Evolutionary conservation across 441 rosid genomes (phyloP).

Genomic region (Viola pubescens): DNA sequence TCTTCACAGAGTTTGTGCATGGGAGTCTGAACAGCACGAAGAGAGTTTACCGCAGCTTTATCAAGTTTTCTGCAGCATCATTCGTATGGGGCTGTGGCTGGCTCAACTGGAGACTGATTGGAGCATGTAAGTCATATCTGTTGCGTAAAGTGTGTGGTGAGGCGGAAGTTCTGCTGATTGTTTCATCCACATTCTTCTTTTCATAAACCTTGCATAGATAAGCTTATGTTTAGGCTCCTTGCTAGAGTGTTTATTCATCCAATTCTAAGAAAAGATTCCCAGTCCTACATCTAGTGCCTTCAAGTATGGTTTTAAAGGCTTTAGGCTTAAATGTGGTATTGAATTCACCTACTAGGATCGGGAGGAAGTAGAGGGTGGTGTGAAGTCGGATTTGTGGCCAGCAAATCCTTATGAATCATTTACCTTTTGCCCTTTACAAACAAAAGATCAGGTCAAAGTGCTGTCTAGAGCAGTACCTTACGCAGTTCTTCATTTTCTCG

Average conservation of each 20-base stretch:
- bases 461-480: constrained; percentile 41
- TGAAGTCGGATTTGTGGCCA: too few species aligned
- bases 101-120: constrained; percentile 50
- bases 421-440: too few species aligned
- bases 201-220: constrained; percentile 38
- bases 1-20: neutral
- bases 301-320: too few species aligned
- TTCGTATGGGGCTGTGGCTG: constrained; percentile 49
- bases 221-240: constrained; percentile 11
- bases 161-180: constrained; percentile 23
- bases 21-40: constrained; percentile 1
- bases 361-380: too few species aligned
- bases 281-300: neutral
- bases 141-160: constrained; percentile 25
- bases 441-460: too few species aligned
- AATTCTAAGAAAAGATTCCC: neutral
- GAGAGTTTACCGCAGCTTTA: constrained; percentile 42
- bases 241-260: constrained; percentile 1
- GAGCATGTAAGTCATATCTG: constrained; percentile 32
- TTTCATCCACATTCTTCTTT: constrained; percentile 28
- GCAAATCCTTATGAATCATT: too few species aligned
- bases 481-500: constrained; percentile 56
- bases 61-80: constrained; percentile 31
- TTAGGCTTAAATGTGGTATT: too few species aligned
- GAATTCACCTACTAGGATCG: too few species aligned